phyloP scores from a whole-genome alignment of 2,329 filamentous ascomycete species.

The Balansia obtecta region DNA sequence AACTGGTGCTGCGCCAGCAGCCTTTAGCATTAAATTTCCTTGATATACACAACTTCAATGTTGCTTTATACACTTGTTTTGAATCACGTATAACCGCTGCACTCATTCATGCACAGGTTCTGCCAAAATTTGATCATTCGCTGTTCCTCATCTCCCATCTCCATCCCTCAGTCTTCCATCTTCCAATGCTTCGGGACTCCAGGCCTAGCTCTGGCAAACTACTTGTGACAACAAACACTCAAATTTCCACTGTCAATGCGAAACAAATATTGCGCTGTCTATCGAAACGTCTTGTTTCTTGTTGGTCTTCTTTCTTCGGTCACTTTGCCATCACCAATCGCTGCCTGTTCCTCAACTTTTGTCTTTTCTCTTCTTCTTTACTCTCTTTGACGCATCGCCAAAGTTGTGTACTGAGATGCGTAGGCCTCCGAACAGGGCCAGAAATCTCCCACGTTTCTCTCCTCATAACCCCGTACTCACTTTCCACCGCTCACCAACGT shows the following conservation, averaged over 20 bases:
- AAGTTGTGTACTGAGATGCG: background rate
- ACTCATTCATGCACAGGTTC: conserved; percentile 19
- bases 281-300: background rate
- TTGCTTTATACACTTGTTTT: background rate
- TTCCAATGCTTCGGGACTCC: background rate
- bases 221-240: conserved; percentile 11
- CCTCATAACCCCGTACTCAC: conserved; percentile 13
- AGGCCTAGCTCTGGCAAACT: conserved; percentile 8
- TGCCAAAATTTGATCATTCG: conserved; percentile 17
- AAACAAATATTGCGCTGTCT: background rate
- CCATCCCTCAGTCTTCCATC: conserved; percentile 12
- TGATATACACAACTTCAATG: background rate
- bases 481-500: conserved; percentile 16
- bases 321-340: background rate
- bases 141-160: conserved; percentile 9
- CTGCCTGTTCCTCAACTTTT: background rate
- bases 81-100: conserved; percentile 13
- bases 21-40: background rate
- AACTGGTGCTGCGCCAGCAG: too few relatives aligned
- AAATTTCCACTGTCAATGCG: background rate
- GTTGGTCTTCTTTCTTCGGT: background rate
- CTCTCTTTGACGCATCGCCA: background rate
- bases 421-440: too few relatives aligned
- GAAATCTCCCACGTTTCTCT: background rate
- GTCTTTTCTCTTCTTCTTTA: background rate